These are phyloP conservation scores for Saccharomycopsis selenospora DNA, from an alignment of 805 yeast species.

Conservation along the genomic window DNA sequence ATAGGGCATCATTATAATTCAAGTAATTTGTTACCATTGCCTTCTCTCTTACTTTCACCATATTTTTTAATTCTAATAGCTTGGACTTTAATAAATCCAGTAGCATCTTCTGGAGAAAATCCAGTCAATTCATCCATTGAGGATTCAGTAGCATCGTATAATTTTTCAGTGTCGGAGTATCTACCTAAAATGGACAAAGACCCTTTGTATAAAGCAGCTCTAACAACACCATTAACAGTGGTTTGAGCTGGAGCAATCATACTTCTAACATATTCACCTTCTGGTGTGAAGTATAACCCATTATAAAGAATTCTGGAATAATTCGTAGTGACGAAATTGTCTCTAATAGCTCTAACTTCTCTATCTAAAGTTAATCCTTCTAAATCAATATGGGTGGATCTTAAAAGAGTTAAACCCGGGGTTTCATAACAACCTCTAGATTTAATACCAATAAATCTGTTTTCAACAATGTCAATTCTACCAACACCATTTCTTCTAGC, in stretches of 20 bases:
- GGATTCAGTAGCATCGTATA: slow-evolving; percentile 96
- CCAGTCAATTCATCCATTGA: slow-evolving; percentile 99
- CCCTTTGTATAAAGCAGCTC: slow-evolving; percentile 93
- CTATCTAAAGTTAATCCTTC: slow-evolving; percentile 97
- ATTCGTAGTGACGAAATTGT: slow-evolving; percentile 87
- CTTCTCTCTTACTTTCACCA: slow-evolving; percentile 89
- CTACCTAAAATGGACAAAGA: slow-evolving; percentile 79
- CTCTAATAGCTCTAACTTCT: slow-evolving; percentile 96
- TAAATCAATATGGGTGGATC: slow-evolving; percentile 90
- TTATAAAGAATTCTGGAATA: slow-evolving; percentile 89
- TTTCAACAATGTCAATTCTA: slow-evolving; percentile 97
- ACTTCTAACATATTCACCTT: slow-evolving; percentile 89
- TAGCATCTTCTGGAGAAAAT: slow-evolving; percentile 92
- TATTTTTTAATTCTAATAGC: slow-evolving; percentile 97
- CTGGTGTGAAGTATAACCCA: slow-evolving; percentile 98
- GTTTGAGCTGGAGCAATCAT: slow-evolving; percentile 94
- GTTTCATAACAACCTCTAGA: slow-evolving; percentile 99
- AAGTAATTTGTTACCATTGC: slow-evolving; percentile 22
- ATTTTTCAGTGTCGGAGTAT: slow-evolving; percentile 89
- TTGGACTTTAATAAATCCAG: slow-evolving; percentile 97
- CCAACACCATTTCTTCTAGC: slow-evolving; percentile 99
- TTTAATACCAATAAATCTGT: slow-evolving; percentile 97
- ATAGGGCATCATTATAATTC: no score
- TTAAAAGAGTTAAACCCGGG: slow-evolving; percentile 92
- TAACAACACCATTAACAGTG: slow-evolving; percentile 93